phyloP scores from a whole-genome alignment of 495 filamentous ascomycete species.

The Sabuloglossum arenarium region DNA sequence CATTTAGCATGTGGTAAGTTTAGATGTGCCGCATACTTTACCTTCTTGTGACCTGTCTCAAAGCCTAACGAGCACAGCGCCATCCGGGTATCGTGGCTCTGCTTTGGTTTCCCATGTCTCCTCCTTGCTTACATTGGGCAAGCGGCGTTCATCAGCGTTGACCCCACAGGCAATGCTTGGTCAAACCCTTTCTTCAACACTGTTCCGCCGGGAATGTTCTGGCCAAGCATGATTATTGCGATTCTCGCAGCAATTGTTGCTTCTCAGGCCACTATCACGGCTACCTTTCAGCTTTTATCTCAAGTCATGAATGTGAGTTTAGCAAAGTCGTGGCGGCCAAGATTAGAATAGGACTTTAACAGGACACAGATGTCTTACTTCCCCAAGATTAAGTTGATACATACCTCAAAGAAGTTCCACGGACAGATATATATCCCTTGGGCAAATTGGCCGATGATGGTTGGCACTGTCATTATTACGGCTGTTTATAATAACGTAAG shows the following conservation, averaged over 20 bases:
- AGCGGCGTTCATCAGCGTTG: slow-evolving; percentile 43
- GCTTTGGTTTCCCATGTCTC: slow-evolving; percentile 42
- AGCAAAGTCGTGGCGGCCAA: neutral
- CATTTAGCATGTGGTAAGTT: slow-evolving; percentile 29
- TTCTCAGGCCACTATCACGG: slow-evolving; percentile 60
- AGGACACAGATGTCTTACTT: slow-evolving; percentile 36
- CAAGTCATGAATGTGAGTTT: slow-evolving; percentile 39
- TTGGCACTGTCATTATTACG: slow-evolving; percentile 52
- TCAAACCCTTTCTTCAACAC: slow-evolving; percentile 53
- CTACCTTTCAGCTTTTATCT: slow-evolving; percentile 46
- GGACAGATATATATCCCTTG: slow-evolving; percentile 53
- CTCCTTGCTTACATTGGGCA: slow-evolving; percentile 54
- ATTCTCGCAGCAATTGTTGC: slow-evolving; percentile 53
- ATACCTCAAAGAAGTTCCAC: slow-evolving; percentile 43
- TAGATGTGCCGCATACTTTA: slow-evolving; percentile 6
- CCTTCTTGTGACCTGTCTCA: neutral
- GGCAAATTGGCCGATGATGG: slow-evolving; percentile 53
- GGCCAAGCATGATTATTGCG: slow-evolving; percentile 40
- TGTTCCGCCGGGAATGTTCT: slow-evolving; percentile 43
- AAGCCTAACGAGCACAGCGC: slow-evolving; percentile 16
- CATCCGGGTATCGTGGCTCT: slow-evolving; percentile 44
- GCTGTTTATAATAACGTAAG: slow-evolving; percentile 48
- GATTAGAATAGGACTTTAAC: neutral
- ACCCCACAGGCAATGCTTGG: slow-evolving; percentile 30
- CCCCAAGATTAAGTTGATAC: slow-evolving; percentile 46